Conservation (phyloP, 805 yeast genomes). For the Kodamaea kaohsiungensis region DNA sequence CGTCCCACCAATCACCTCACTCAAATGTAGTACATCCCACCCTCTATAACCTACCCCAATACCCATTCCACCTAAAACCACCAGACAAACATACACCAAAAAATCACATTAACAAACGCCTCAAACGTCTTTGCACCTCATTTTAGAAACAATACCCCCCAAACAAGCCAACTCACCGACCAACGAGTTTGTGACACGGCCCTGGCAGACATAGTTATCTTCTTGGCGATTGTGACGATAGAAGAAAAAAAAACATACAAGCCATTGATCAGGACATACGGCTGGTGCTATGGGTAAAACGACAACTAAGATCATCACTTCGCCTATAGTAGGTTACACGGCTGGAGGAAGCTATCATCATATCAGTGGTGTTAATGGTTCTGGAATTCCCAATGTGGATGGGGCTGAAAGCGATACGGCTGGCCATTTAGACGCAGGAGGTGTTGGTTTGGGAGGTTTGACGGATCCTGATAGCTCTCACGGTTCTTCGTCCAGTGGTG, state of each 20-base stretch:
- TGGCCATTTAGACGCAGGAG: not conserved
- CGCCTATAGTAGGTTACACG: constrained; percentile 9
- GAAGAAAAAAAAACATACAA: not conserved
- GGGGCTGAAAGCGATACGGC: not conserved
- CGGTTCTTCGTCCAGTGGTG: not conserved
- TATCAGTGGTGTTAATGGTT: not conserved
- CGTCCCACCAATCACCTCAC: too few relatives aligned
- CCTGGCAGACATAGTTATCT: not conserved
- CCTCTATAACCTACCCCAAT: not conserved
- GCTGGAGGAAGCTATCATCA: not conserved
- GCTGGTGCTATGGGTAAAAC: constrained; percentile 8
- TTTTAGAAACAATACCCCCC: constrained; percentile 1
- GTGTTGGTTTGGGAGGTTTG: not conserved
- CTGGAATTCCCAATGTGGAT: constrained; percentile 5
- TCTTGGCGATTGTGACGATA: not conserved
- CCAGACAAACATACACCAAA: too few relatives aligned
- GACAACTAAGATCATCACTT: constrained; percentile 8
- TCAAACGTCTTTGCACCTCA: not conserved
- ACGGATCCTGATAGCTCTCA: not conserved
- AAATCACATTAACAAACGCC: not conserved
- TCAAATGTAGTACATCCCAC: too few relatives aligned
- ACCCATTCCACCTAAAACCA: not conserved
- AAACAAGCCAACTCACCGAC: not conserved
- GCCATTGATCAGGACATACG: not conserved
- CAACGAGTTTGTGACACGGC: not conserved